A percentile compares a stretch with the other conserved stretches of the same genome.
Conservation (phyloP, 2,329 filamentous ascomycete species). For the Xenoacremonium recifei region DNA sequence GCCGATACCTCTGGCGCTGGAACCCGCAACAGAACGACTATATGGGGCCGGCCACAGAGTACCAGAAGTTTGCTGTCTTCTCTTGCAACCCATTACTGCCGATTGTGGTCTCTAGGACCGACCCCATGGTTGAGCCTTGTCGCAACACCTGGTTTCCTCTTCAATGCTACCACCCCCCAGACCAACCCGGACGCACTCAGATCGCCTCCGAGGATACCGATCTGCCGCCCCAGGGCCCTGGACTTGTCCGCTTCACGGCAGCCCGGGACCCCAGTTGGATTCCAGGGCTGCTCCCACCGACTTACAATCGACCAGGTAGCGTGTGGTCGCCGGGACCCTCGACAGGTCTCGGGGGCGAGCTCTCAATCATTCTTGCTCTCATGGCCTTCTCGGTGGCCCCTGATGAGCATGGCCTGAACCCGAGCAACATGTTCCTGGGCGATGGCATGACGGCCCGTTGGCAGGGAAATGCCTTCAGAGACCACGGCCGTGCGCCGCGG, state of each 20-base stretch:
- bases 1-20: too few species aligned
- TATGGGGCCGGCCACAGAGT: constrained; percentile 1
- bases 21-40: background rate
- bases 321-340: constrained; percentile 18
- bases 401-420: constrained; percentile 2
- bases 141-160: constrained; percentile 26
- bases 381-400: constrained; percentile 33
- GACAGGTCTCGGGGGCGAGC: constrained; percentile 34
- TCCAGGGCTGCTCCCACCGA: constrained; percentile 33
- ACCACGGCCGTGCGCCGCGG: constrained; percentile 16
- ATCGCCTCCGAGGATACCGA: constrained; percentile 19
- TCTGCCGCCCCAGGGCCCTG: constrained; percentile 10
- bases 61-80: constrained; percentile 31
- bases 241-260: constrained; percentile 26
- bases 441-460: too few species aligned
- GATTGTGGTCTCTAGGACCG: constrained; percentile 27
- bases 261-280: constrained; percentile 37
- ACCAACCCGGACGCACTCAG: constrained; percentile 26
- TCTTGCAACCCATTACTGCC: constrained; percentile 37
- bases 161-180: constrained; percentile 24
- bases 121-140: constrained; percentile 10
- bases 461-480: too few species aligned
- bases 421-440: constrained; percentile 23
- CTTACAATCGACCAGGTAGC: constrained; percentile 26
- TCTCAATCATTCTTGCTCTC: constrained; percentile 38